Evolutionary conservation across 2,329 filamentous ascomycete species (phyloP).

Genomic region (Thielaviopsis ethacetica): DNA sequence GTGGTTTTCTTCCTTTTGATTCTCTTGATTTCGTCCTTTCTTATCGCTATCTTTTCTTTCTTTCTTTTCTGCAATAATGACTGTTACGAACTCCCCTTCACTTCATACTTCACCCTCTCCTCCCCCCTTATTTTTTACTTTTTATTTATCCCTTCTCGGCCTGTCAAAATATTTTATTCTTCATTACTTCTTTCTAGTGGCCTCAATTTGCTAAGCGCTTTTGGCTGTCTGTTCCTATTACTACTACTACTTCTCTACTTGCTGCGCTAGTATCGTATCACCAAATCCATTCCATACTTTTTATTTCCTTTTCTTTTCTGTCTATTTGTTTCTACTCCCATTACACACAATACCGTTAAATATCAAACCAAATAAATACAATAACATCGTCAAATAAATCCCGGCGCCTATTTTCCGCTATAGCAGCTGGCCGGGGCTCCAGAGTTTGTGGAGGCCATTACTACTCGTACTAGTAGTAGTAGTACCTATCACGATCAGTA

Average conservation of each 20-base stretch:
- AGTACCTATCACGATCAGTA: no score
- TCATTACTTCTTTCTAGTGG: neutral
- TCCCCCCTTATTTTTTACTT: neutral
- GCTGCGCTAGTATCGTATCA: neutral
- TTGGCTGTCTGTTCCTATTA: neutral
- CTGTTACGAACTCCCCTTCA: conserved; percentile 2
- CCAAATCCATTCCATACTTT: neutral
- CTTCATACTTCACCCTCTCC: neutral
- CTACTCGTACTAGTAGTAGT: no score
- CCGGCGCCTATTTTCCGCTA: no score
- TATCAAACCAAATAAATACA: neutral
- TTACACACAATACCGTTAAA: neutral
- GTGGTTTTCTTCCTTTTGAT: neutral
- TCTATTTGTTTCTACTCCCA: neutral
- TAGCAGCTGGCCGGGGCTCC: no score
- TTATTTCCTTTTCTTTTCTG: neutral
- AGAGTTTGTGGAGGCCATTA: no score
- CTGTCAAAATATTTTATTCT: neutral
- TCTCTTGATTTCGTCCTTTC: neutral
- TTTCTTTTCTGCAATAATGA: conserved; percentile 2
- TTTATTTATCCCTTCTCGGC: neutral
- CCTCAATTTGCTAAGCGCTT: neutral
- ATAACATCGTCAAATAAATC: neutral
- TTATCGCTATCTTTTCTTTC: neutral
- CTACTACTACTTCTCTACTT: neutral